Base-by-base conservation (phyloP, 2,329 filamentous ascomycete genomes). In the Neofusicoccum sp. region DNA sequence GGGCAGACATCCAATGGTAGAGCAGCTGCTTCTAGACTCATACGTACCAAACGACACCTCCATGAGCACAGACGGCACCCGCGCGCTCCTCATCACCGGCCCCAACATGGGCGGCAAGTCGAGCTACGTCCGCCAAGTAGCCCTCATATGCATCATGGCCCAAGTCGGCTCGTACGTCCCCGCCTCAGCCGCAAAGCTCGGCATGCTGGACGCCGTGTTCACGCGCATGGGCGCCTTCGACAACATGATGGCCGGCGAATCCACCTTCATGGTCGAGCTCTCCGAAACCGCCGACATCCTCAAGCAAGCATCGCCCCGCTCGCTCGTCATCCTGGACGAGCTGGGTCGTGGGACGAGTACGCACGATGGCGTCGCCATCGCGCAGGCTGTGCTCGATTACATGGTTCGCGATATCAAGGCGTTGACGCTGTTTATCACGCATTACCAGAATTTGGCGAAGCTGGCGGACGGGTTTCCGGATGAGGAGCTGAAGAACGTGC, bases 51-150 rank as follows among this genome's bases (percentile, higher is more conserved):
- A 99, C 75, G 86, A 89, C 68, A 89, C 91, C 9, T 78, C 84
- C 2, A 84, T 98, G 48, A 82, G 85, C n/a, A 83, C 70, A 31
- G 61, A 66, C 24, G 58, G 61, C 1, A 73, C 86, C 3, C 83
- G 90, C 5, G 91, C 91, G 2, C 85, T 97, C 66, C 87, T 98
- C 60, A 88, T 99, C 68, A 99, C 95, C 0, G 95, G 95, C 0
- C 95, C 95, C 31, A 99, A 99, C 78, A 99, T 99, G 95, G 95
- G 95, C 69, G 95, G 95, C 61, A 99, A 99, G 73, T 96, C 91
- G n/a, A 95, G 89, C 61, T 99, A 96, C 74, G 93, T 99, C 24
- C 91, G 95, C 58, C 90, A 93, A 66, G 87, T 96, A 45, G 93
- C 95, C 8, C 85, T 99, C 6, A 91, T 98, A 64, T 85, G 89